Percentiles rank a stretch among this genome's conserved stretches.
phyloP scores from a whole-genome alignment of 129 eudicot species.

The Scalesia atractyloides region DNA sequence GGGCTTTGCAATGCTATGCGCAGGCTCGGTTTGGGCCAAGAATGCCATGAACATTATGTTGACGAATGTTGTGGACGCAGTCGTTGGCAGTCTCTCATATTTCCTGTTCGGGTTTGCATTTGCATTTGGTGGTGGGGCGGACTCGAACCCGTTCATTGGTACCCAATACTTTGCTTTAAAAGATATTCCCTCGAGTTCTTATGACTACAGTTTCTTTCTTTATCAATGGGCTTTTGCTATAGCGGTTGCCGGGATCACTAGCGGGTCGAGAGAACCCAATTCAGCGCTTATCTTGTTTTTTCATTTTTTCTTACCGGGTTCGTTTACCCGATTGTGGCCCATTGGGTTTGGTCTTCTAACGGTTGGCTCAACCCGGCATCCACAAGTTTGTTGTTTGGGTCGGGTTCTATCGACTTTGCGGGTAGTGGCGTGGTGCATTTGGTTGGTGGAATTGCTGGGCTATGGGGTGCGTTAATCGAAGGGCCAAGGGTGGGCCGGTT shows the following conservation, averaged over 20 bases:
- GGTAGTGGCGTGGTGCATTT: conserved; percentile 78
- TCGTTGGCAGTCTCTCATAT: conserved; percentile 66
- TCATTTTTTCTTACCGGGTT: conserved; percentile 60
- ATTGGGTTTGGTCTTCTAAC: conserved; percentile 64
- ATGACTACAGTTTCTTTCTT: conserved; percentile 61
- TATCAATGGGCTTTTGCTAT: conserved; percentile 77
- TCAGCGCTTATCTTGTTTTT: conserved; percentile 56
- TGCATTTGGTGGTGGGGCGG: conserved; percentile 53
- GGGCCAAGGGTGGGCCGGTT: conserved; percentile 73
- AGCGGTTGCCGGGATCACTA: conserved; percentile 71
- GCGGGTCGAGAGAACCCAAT: conserved; percentile 72
- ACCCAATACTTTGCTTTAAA: conserved; percentile 52
- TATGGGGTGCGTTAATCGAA: conserved; percentile 65
- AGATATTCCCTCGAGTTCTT: conserved; percentile 44
- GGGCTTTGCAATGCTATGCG: conserved; percentile 76
- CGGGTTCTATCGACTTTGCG: conserved; percentile 66
- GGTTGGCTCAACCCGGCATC: conserved; percentile 63
- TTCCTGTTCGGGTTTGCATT: conserved; percentile 63
- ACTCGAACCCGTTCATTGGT: conserved; percentile 59
- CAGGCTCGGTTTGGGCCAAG: conserved; percentile 74
- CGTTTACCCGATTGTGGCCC: conserved; percentile 71
- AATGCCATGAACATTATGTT: conserved; percentile 73
- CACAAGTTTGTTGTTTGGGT: conserved; percentile 42
- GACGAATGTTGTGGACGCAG: conserved; percentile 72
- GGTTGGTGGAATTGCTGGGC: conserved; percentile 70